Percentiles rank a stretch among this genome's conserved stretches.
These are phyloP conservation scores for Talaromyces rugulosus DNA, from an alignment of 2,329 filamentous ascomycete genomes.

Conservation along the genomic window DNA sequence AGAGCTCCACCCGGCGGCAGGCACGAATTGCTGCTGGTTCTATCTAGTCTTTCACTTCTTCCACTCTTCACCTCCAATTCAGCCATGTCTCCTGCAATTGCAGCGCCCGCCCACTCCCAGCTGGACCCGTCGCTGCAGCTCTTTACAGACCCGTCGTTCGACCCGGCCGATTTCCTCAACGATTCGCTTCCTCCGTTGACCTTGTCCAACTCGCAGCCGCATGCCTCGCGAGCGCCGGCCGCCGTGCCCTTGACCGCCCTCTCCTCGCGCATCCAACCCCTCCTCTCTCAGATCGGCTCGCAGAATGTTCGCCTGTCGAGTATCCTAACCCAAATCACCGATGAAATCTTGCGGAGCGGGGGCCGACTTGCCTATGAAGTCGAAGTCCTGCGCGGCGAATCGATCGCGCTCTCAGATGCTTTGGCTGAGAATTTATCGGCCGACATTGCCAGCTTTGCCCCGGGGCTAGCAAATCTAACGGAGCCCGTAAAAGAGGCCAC, in stretches of 20 bases:
- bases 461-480: conserved; percentile 26
- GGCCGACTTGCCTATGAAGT: conserved; percentile 90
- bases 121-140: conserved; percentile 68
- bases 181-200: conserved; percentile 66
- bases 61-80: background rate
- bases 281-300: conserved; percentile 83
- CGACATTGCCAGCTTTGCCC: conserved; percentile 70
- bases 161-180: conserved; percentile 83
- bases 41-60: background rate
- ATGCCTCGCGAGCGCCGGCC: conserved; percentile 37
- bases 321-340: conserved; percentile 81
- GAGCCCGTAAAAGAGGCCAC: background rate
- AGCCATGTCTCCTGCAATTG: background rate
- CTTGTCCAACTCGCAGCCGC: conserved; percentile 40
- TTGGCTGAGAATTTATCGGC: conserved; percentile 67
- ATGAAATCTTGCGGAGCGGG: conserved; percentile 88
- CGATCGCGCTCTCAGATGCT: conserved; percentile 72
- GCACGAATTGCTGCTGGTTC: background rate
- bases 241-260: conserved; percentile 67
- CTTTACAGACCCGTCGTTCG: conserved; percentile 73
- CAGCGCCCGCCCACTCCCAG: conserved; percentile 45
- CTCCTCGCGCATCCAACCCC: conserved; percentile 72
- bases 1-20: background rate
- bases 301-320: conserved; percentile 79
- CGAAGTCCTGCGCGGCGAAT: conserved; percentile 85